A percentile compares a stretch with the other conserved stretches of the same genome.
phyloP scores from a whole-genome alignment of 2,329 filamentous ascomycete species.

The Berkeleyomyces rouxiae region DNA sequence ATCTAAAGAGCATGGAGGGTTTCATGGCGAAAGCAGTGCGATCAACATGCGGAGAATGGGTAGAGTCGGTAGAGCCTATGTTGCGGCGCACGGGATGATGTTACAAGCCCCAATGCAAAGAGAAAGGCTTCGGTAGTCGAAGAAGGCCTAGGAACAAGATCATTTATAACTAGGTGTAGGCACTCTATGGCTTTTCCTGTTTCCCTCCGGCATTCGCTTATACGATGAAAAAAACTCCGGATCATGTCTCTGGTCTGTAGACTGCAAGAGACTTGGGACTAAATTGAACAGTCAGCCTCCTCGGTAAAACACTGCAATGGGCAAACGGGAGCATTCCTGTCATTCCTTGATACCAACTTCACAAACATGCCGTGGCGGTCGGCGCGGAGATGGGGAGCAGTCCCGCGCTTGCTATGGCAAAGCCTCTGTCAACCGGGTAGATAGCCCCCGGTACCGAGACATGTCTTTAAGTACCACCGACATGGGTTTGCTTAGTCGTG shows the following conservation, averaged over 20 bases:
- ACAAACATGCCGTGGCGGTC: neutral
- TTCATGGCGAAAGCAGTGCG: neutral
- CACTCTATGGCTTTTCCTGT: neutral
- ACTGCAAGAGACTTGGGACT: neutral
- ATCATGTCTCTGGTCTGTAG: neutral
- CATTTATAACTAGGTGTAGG: neutral
- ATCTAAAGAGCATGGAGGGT: neutral
- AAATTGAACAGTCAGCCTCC: neutral
- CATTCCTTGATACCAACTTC: neutral
- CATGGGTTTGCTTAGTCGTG: neutral
- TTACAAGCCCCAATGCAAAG: neutral
- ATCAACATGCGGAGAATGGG: neutral
- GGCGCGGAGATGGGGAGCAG: neutral
- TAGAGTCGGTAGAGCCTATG: neutral
- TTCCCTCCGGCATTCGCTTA: neutral
- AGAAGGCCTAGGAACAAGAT: neutral
- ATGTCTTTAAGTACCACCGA: neutral
- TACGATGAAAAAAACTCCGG: neutral
- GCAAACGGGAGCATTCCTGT: neutral
- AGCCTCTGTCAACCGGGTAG: neutral
- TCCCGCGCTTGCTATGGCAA: neutral
- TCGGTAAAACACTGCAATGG: neutral
- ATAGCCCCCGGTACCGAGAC: neutral
- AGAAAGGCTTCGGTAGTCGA: neutral
- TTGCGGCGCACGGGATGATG: neutral